Evolutionary conservation across 148 eudicot genomes (phyloP).

Genomic region (Fagopyrum esculentum): DNA sequence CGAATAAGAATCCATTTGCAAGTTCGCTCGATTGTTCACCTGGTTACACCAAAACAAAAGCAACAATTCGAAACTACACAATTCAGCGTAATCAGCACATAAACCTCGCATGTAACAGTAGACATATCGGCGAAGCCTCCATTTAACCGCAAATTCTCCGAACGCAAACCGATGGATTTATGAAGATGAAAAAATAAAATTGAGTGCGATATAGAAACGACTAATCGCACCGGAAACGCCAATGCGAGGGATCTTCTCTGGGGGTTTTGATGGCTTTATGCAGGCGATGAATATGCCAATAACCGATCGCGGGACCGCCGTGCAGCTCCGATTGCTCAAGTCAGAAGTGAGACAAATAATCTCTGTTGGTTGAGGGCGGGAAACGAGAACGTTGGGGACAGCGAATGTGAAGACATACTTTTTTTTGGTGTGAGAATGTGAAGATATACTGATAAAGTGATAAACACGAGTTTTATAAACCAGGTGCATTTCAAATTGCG

Average conservation of each 20-base stretch:
- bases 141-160: background rate
- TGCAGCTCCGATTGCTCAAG: background rate
- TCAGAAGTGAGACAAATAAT: conserved; percentile 1
- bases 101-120: background rate
- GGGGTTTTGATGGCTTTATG: background rate
- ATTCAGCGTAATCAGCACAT: background rate
- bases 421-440: no score
- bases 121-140: background rate
- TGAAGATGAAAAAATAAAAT: background rate
- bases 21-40: background rate
- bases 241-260: background rate
- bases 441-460: no score
- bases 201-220: background rate
- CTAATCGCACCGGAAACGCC: background rate
- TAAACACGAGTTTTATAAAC: no score
- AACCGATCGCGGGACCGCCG: background rate
- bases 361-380: conserved; percentile 8
- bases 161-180: background rate
- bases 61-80: background rate
- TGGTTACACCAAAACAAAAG: background rate
- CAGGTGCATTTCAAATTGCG: no score
- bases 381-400: conserved; percentile 2
- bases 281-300: background rate
- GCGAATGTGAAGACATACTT: no score
- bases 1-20: conserved; percentile 39